Evolutionary conservation across 352 stramenopile species (phyloP).

Genomic region (Phytophthora hybrid): DNA sequence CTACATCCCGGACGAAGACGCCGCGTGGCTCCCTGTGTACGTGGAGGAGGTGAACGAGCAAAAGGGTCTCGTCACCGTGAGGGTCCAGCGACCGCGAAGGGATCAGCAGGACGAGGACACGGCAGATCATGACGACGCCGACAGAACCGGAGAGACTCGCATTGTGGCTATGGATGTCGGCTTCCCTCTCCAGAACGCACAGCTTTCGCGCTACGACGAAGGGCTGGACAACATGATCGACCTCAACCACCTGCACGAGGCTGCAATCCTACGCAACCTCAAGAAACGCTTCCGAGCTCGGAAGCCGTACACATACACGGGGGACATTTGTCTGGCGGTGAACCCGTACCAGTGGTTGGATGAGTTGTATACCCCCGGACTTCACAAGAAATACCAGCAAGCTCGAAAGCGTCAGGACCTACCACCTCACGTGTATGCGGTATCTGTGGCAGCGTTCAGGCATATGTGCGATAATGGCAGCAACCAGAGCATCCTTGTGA

Average conservation of each 20-base stretch:
- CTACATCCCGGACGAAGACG: constrained; percentile 74
- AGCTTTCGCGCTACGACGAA: constrained; percentile 25
- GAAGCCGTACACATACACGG: constrained; percentile 96
- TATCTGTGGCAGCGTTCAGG: constrained; percentile 73
- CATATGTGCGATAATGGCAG: constrained; percentile 60
- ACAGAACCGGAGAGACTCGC: constrained; percentile 33
- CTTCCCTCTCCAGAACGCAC: constrained; percentile 76
- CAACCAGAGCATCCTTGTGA: constrained; percentile 91
- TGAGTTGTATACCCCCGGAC: constrained; percentile 76
- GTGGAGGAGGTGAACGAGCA: constrained; percentile 70
- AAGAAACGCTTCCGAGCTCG: constrained; percentile 77
- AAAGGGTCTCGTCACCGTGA: constrained; percentile 51
- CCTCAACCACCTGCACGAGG: constrained; percentile 90
- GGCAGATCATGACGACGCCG: constrained; percentile 31
- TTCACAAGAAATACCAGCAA: constrained; percentile 73
- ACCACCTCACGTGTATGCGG: constrained; percentile 77
- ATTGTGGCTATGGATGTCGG: constrained; percentile 49
- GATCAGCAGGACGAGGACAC: constrained; percentile 40
- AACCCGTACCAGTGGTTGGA: constrained; percentile 96
- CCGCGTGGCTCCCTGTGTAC: constrained; percentile 78
- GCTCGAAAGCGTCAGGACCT: constrained; percentile 53
- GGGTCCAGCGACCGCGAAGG: constrained; percentile 43
- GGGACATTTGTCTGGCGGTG: constrained; percentile 96
- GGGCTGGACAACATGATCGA: constrained; percentile 84
- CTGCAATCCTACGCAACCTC: constrained; percentile 92